Conservation (phyloP, 2,329 filamentous ascomycete genomes). For the Lasiodiplodia theobromae region DNA sequence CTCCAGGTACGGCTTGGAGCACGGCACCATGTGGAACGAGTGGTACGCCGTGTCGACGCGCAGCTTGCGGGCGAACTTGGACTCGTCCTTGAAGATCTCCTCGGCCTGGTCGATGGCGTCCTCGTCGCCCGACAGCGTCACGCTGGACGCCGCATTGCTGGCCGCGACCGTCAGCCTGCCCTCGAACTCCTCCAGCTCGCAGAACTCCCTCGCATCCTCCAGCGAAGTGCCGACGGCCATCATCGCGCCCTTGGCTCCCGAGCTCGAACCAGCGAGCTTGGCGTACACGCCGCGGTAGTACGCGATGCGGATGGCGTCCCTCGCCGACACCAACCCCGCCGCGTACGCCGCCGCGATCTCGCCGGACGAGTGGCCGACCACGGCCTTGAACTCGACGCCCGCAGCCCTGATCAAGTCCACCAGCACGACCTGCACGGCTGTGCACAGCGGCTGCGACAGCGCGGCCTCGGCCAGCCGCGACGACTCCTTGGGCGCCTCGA, state of each 20-base stretch:
- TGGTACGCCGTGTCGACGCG: conserved; percentile 34
- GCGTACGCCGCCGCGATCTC: conserved; percentile 43
- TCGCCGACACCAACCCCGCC: conserved; percentile 32
- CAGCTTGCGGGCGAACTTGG: conserved; percentile 32
- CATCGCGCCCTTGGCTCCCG: conserved; percentile 43
- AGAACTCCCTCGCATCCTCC: conserved; percentile 9
- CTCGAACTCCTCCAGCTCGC: conserved; percentile 29
- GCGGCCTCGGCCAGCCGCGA: conserved; percentile 35
- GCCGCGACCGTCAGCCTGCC: conserved; percentile 37
- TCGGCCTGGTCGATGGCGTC: conserved; percentile 31
- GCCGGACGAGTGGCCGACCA: conserved; percentile 41
- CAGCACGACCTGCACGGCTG: conserved; percentile 39
- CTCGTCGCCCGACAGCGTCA: conserved; percentile 35
- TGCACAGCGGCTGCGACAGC: conserved; percentile 38
- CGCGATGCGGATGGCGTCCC: conserved; percentile 37
- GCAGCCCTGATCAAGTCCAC: conserved; percentile 38
- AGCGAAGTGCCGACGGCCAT: conserved; percentile 35
- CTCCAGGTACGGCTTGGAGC: not conserved
- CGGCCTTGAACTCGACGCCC: conserved; percentile 36
- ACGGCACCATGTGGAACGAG: conserved; percentile 33
- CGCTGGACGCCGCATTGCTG: conserved; percentile 35
- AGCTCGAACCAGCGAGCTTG: conserved; percentile 33
- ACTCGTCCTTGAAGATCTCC: conserved; percentile 26
- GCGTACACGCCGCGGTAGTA: conserved; percentile 34
- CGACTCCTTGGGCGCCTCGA: conserved; percentile 35